Percentiles rank a stretch among this genome's conserved stretches.
These are phyloP conservation scores for Claviceps purpurea DNA, from an alignment of 2,329 filamentous ascomycete genomes.

Conservation along the genomic window DNA sequence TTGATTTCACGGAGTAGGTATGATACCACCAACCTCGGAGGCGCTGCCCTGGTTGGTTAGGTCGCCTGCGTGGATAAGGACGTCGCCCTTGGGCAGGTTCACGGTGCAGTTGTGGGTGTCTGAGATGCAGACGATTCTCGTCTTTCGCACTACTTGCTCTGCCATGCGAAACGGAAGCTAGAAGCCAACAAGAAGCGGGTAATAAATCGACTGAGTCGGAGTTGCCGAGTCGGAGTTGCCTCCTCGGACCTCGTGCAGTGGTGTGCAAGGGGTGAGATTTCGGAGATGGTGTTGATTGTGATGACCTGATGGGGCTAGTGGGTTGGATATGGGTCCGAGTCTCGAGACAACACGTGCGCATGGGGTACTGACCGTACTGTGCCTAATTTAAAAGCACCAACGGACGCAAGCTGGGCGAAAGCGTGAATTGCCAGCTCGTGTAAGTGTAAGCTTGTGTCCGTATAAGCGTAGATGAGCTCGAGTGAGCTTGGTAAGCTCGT, in stretches of 20 bases:
- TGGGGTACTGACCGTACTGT: too few relatives aligned
- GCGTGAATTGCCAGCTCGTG: too few relatives aligned
- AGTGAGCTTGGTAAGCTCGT: too few relatives aligned
- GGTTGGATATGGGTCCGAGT: not conserved
- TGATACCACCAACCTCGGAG: slow-evolving; percentile 27
- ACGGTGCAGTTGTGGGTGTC: slow-evolving; percentile 59
- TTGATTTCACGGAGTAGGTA: not conserved
- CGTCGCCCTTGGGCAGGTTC: slow-evolving; percentile 56
- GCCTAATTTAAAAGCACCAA: too few relatives aligned
- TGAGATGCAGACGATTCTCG: slow-evolving; percentile 61
- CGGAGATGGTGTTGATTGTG: not conserved
- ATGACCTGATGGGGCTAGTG: not conserved
- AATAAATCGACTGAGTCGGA: not conserved
- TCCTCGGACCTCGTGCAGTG: too few relatives aligned
- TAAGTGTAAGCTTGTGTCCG: too few relatives aligned
- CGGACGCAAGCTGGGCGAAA: too few relatives aligned
- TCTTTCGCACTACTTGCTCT: slow-evolving; percentile 23
- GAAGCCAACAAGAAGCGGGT: not conserved
- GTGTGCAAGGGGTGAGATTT: not conserved
- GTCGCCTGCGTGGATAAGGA: slow-evolving; percentile 66
- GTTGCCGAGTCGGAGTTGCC: not conserved
- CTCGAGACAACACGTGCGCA: not conserved
- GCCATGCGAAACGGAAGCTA: slow-evolving; percentile 4
- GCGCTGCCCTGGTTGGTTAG: slow-evolving; percentile 59
- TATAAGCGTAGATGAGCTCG: too few relatives aligned